Conservation (phyloP, 225 moss, liverwort and hornwort species). For the Takakia lepidozioides region DNA sequence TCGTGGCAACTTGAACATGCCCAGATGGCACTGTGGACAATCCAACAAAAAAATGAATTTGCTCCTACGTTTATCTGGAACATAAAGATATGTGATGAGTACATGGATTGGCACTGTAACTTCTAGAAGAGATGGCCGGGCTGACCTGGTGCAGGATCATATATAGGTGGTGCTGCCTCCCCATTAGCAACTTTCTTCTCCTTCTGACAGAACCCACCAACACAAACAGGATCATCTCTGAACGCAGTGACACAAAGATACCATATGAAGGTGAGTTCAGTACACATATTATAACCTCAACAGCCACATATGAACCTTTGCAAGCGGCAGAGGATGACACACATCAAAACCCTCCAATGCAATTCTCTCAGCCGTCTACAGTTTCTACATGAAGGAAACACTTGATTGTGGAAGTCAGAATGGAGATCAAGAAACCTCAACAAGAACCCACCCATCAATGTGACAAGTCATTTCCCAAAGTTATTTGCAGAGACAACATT, state of each 20-base stretch:
- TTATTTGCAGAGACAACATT: too few species aligned
- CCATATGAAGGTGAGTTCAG: neutral
- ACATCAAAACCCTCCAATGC: constrained; percentile 1
- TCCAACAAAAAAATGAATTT: constrained; percentile 4
- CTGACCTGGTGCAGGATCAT: constrained; percentile 18
- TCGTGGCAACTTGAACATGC: constrained; percentile 20
- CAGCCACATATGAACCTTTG: neutral
- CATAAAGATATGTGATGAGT: neutral
- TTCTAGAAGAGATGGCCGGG: neutral
- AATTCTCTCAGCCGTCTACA: too few species aligned
- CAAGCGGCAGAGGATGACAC: neutral
- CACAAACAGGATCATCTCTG: too few species aligned
- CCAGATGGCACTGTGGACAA: constrained; percentile 4
- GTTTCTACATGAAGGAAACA: too few species aligned
- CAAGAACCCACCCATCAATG: too few species aligned
- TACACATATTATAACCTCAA: neutral
- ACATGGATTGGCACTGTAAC: too few species aligned
- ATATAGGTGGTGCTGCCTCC: constrained; percentile 22
- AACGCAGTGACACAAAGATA: neutral
- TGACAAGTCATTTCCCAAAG: too few species aligned
- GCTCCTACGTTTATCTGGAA: constrained; percentile 7
- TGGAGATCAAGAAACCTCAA: too few species aligned
- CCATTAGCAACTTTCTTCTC: constrained; percentile 64
- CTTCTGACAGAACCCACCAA: constrained; percentile 75
- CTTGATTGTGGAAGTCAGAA: too few species aligned